Conservation (phyloP, 164 flowering plant genomes). For the Stephania cephalantha region DNA sequence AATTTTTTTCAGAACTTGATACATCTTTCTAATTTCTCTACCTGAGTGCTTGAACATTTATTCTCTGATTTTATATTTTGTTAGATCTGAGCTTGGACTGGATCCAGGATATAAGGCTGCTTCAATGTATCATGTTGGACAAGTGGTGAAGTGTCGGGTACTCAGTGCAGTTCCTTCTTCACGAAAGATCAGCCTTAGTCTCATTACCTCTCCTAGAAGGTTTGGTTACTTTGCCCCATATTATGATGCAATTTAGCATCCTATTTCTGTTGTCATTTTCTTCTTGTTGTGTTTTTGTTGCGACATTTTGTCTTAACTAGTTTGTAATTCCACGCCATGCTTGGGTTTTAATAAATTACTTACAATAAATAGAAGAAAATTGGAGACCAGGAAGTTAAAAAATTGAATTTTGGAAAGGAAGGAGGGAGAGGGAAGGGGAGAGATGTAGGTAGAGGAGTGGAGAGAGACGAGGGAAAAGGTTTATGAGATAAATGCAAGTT, state of each 20-base stretch:
- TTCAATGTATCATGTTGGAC: conserved; percentile 78
- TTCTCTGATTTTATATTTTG: conserved; percentile 1
- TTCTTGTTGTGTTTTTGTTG: neutral
- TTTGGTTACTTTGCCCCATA: conserved; percentile 21
- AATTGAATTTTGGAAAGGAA: too few species aligned
- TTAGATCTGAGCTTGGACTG: conserved; percentile 85
- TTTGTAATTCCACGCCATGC: too few species aligned
- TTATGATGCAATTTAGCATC: neutral
- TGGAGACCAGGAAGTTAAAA: too few species aligned
- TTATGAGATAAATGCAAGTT: too few species aligned
- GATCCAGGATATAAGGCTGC: conserved; percentile 60
- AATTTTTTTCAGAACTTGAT: neutral
- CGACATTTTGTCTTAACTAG: too few species aligned
- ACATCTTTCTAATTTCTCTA: neutral
- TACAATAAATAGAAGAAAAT: too few species aligned
- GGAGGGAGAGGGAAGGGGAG: too few species aligned
- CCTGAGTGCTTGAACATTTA: neutral
- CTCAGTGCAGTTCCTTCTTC: conserved; percentile 53
- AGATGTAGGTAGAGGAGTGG: too few species aligned
- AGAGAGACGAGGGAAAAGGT: too few species aligned
- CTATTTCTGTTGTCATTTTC: too few species aligned
- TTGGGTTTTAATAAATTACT: too few species aligned
- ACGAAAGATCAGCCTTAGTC: conserved; percentile 74
- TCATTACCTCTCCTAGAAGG: conserved; percentile 68
- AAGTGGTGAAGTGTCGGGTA: conserved; percentile 95